Conservation (phyloP, 2,329 filamentous ascomycete genomes). For the Penicillium sp. region DNA sequence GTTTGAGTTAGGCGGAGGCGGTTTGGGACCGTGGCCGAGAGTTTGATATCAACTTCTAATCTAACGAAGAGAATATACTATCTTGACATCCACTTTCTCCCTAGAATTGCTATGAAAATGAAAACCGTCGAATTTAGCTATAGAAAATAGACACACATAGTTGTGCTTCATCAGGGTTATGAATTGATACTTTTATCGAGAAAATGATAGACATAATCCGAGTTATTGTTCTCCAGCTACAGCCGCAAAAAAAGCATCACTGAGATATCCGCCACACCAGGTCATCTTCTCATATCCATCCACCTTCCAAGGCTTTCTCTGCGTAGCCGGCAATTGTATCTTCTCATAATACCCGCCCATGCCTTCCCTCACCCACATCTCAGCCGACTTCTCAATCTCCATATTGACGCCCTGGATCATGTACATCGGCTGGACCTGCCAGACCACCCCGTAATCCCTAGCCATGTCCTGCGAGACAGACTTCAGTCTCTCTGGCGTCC, state of each 20-base stretch:
- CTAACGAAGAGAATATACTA: neutral
- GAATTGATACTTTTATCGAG: too few relatives aligned
- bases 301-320: neutral
- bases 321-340: neutral
- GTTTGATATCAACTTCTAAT: neutral
- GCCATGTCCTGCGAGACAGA: neutral
- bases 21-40: neutral
- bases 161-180: too few relatives aligned
- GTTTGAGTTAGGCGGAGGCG: conserved; percentile 17
- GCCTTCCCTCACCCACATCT: neutral
- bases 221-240: neutral
- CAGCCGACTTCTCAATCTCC: neutral
- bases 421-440: neutral
- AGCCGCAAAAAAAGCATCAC: neutral
- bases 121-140: too few relatives aligned
- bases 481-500: neutral
- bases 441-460: neutral
- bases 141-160: too few relatives aligned
- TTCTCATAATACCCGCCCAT: neutral
- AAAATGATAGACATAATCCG: too few relatives aligned
- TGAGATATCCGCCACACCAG: neutral
- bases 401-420: neutral
- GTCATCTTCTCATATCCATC: neutral
- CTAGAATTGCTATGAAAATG: too few relatives aligned
- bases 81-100: too few relatives aligned